These are phyloP conservation scores for Pachysolen tannophilus DNA, from an alignment of 805 yeast species.

Conservation along the genomic window DNA sequence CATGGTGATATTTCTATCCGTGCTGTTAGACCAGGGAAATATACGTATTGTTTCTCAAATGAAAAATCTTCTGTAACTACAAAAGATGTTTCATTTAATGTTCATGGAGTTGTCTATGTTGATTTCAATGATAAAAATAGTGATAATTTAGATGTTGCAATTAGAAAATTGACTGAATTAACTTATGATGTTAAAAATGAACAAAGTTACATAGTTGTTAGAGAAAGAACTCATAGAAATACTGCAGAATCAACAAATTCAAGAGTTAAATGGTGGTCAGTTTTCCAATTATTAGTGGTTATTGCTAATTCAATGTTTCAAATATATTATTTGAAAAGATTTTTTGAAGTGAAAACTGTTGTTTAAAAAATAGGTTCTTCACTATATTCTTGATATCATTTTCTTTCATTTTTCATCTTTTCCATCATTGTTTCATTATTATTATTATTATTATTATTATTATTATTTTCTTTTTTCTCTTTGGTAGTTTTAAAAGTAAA, in stretches of 20 bases:
- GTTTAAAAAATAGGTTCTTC: slow-evolving; percentile 44
- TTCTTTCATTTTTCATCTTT: too few species aligned
- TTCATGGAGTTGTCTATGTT: slow-evolving; percentile 85
- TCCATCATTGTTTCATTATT: too few species aligned
- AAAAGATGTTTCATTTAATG: slow-evolving; percentile 90
- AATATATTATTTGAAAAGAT: slow-evolving; percentile 86
- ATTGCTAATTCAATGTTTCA: slow-evolving; percentile 85
- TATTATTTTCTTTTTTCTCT: too few species aligned
- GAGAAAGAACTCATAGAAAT: slow-evolving; percentile 97
- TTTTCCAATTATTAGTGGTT: slow-evolving; percentile 83
- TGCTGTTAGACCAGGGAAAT: slow-evolving; percentile 65
- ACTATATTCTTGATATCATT: too few species aligned
- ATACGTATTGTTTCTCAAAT: slow-evolving; percentile 85
- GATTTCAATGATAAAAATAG: slow-evolving; percentile 60
- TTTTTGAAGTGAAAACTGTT: slow-evolving; percentile 89
- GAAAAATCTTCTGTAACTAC: slow-evolving; percentile 66
- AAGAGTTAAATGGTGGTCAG: slow-evolving; percentile 97
- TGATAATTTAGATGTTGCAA: slow-evolving; percentile 78
- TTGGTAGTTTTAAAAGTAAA: too few species aligned
- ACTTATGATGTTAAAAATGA: slow-evolving; percentile 88
- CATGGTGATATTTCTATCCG: slow-evolving; percentile 74
- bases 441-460: too few species aligned
- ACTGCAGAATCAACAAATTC: slow-evolving; percentile 97
- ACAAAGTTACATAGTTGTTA: slow-evolving; percentile 83
- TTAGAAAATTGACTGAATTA: slow-evolving; percentile 63